Evolutionary conservation across 2,329 filamentous ascomycete genomes (phyloP).

Genomic region (Chaetomiaceae sp.): DNA sequence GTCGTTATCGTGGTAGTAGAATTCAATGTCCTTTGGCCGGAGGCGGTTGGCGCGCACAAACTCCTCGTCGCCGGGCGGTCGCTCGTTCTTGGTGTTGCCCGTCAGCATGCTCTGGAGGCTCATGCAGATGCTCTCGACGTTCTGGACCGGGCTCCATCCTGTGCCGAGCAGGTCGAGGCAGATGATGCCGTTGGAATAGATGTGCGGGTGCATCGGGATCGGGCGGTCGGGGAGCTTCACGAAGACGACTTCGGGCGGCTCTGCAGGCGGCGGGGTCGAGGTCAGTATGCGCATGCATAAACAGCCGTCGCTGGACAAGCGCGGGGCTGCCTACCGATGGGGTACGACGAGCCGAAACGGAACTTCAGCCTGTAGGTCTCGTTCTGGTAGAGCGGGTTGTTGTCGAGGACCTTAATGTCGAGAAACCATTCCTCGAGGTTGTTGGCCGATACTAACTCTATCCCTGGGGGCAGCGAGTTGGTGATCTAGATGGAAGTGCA

Average conservation of each 20-base stretch:
- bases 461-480: constrained; percentile 59
- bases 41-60: constrained; percentile 78
- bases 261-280: constrained; percentile 41
- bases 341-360: constrained; percentile 76
- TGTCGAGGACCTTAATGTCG: constrained; percentile 85
- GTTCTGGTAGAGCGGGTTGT: constrained; percentile 79
- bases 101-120: constrained; percentile 98
- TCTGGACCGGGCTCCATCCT: constrained; percentile 96
- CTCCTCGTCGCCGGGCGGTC: constrained; percentile 83
- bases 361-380: constrained; percentile 84
- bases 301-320: too few relatives aligned
- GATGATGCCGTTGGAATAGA: constrained; percentile 98
- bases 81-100: constrained; percentile 85
- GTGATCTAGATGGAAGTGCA: constrained; percentile 41
- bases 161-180: constrained; percentile 89
- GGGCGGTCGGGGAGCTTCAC: constrained; percentile 58
- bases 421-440: constrained; percentile 87
- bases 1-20: constrained; percentile 87
- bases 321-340: constrained; percentile 63
- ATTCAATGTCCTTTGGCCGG: constrained; percentile 83
- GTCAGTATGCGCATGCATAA: neutral
- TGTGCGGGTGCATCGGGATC: constrained; percentile 93
- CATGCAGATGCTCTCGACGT: constrained; percentile 94
- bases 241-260: constrained; percentile 93
- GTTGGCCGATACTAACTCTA: constrained; percentile 74